Evolutionary conservation across 169 alveolate genomes (phyloP).

Genomic region (Plasmodium fragile): DNA sequence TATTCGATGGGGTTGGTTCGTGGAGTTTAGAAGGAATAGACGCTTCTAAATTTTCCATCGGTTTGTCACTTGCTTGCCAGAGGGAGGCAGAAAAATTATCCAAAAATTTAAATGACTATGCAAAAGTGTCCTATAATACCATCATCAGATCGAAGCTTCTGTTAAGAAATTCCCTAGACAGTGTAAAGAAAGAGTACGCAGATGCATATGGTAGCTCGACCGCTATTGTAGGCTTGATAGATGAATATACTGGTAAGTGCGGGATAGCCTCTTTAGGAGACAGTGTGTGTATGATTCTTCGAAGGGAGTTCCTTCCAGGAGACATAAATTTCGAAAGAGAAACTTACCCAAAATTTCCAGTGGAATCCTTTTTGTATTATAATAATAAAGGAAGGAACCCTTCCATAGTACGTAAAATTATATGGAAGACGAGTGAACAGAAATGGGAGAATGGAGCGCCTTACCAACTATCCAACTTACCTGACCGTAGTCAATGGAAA

Average conservation of each 20-base stretch:
- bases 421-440: constrained; percentile 81
- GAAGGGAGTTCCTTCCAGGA: constrained; percentile 80
- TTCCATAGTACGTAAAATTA: constrained; percentile 76
- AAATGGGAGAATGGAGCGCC: constrained; percentile 87
- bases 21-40: constrained; percentile 84
- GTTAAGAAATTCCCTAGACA: constrained; percentile 76
- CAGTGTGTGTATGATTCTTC: constrained; percentile 78
- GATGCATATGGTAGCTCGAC: constrained; percentile 84
- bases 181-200: constrained; percentile 77
- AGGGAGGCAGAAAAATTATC: constrained; percentile 67
- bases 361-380: constrained; percentile 59
- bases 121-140: constrained; percentile 76
- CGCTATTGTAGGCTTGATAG: constrained; percentile 82
- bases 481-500: constrained; percentile 79
- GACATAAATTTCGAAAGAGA: constrained; percentile 77
- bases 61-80: constrained; percentile 77
- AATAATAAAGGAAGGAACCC: constrained; percentile 76
- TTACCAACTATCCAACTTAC: constrained; percentile 81
- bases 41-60: constrained; percentile 82
- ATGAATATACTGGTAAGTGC: constrained; percentile 77
- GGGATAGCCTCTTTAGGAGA: constrained; percentile 84
- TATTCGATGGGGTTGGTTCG: constrained; percentile 86
- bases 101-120: constrained; percentile 67
- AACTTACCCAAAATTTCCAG: constrained; percentile 60
- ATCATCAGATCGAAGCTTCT: constrained; percentile 77